phyloP scores from a whole-genome alignment of 805 yeast genomes.

The Myxozyma sirexii region DNA sequence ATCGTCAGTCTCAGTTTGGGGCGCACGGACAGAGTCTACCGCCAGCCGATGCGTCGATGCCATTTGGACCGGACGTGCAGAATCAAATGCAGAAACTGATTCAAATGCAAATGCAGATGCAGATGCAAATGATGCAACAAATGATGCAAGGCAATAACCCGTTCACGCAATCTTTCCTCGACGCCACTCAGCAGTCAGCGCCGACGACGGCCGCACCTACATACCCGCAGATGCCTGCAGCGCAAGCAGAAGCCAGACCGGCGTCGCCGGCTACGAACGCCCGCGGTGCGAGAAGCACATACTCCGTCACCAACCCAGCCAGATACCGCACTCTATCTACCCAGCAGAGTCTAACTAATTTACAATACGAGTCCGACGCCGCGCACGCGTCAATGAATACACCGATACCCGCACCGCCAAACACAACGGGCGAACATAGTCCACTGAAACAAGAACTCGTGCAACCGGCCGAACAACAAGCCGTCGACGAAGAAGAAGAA shows the following conservation, averaged over 20 bases:
- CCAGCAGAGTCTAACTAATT: conserved; percentile 9
- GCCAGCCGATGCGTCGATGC: conserved; percentile 2
- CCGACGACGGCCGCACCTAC: not conserved
- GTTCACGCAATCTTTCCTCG: not conserved
- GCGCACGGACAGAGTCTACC: conserved; percentile 3
- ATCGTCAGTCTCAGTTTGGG: not conserved
- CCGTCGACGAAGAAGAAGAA: conserved; percentile 8
- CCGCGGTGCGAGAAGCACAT: too few relatives aligned
- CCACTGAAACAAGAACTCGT: not conserved
- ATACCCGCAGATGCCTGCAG: not conserved
- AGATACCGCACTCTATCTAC: conserved; percentile 23
- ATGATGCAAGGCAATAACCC: conserved; percentile 17
- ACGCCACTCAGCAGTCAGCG: not conserved
- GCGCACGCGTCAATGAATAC: too few relatives aligned
- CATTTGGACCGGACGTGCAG: conserved; percentile 21
- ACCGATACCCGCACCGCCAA: too few relatives aligned
- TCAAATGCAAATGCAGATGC: conserved; percentile 31
- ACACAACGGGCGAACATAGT: too few relatives aligned
- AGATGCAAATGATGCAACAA: conserved; percentile 28
- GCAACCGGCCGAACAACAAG: too few relatives aligned
- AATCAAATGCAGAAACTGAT: conserved; percentile 27
- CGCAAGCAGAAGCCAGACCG: too few relatives aligned
- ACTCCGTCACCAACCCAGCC: conserved; percentile 22
- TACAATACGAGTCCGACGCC: not conserved
- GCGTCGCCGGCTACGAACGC: not conserved